phyloP scores from a whole-genome alignment of 345 rosid species.

The Boechera divaricarpa region DNA sequence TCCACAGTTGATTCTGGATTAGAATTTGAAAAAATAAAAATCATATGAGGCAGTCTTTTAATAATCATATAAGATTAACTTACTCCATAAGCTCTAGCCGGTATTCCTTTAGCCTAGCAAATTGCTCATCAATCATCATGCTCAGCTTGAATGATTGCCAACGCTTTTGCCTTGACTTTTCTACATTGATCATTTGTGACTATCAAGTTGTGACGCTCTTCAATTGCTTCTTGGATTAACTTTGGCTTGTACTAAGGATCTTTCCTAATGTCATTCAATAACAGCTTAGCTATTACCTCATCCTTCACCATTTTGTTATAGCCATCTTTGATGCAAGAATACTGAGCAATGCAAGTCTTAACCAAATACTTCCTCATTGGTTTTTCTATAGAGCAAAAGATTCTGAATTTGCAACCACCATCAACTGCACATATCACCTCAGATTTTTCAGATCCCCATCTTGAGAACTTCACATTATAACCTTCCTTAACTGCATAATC shows the following conservation, averaged over 20 bases:
- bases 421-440: background rate
- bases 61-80: no score
- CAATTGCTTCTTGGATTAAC: background rate
- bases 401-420: background rate
- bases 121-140: background rate
- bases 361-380: accelerated
- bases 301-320: background rate
- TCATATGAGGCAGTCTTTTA: no score
- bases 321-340: background rate
- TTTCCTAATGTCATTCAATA: background rate
- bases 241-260: background rate
- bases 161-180: background rate
- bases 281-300: background rate
- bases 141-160: background rate
- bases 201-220: background rate
- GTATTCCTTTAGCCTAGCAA: background rate
- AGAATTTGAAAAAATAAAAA: no score
- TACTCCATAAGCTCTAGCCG: no score
- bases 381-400: background rate
- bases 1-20: background rate
- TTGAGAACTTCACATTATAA: background rate
- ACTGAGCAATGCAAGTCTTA: background rate
- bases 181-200: background rate
- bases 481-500: background rate
- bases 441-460: background rate